These are phyloP conservation scores for Limnomonas spitsbergensis DNA, from an alignment of 139 green algal species.

Conservation along the genomic window DNA sequence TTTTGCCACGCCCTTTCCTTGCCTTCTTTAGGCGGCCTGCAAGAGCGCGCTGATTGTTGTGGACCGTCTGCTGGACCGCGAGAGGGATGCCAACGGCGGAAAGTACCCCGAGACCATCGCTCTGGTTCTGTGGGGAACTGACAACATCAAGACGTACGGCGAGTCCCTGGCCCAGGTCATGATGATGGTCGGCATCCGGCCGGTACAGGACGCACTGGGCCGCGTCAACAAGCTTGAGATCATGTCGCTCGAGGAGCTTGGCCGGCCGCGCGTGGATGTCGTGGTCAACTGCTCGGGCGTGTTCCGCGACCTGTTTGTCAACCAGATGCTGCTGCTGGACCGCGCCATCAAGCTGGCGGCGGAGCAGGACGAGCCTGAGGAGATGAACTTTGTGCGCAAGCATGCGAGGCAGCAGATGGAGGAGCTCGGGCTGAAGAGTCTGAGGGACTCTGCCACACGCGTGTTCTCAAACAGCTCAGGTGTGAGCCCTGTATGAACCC, in stretches of 20 bases:
- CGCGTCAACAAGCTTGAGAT: conserved; percentile 99
- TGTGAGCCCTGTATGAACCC: too few relatives aligned
- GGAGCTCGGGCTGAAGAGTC: conserved; percentile 72
- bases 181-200: conserved; percentile 91
- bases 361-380: conserved; percentile 93
- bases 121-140: conserved; percentile 98
- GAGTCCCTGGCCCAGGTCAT: conserved; percentile 94
- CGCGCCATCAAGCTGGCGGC: conserved; percentile 96
- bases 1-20: not conserved
- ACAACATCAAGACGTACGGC: conserved; percentile 99
- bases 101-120: conserved; percentile 96
- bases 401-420: conserved; percentile 91
- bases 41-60: conserved; percentile 86
- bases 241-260: conserved; percentile 95
- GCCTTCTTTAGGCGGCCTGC: conserved; percentile 48
- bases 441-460: conserved; percentile 90
- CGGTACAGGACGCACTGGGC: conserved; percentile 91
- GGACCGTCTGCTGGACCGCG: conserved; percentile 90
- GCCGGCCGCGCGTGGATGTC: conserved; percentile 91
- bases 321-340: conserved; percentile 97
- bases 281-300: conserved; percentile 99
- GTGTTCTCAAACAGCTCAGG: conserved; percentile 92
- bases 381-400: conserved; percentile 99
- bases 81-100: conserved; percentile 84
- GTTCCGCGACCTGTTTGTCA: conserved; percentile 98